Conservation (phyloP, 2,329 filamentous ascomycete genomes). For the Colletotrichum sp. region DNA sequence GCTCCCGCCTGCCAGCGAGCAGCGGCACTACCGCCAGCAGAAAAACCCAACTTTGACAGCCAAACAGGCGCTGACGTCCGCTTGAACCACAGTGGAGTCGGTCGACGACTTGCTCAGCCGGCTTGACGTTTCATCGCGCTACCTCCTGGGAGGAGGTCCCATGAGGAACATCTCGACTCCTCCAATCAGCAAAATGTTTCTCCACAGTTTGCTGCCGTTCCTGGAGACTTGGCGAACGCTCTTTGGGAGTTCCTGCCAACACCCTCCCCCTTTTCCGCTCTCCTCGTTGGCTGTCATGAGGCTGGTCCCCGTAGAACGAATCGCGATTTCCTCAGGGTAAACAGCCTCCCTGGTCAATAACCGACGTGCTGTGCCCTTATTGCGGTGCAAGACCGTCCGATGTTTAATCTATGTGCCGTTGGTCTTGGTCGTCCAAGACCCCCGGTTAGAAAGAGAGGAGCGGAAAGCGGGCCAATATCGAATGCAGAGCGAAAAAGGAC, state of each 20-base stretch:
- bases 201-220: not conserved
- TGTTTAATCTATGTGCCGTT: not conserved
- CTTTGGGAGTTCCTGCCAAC: not conserved
- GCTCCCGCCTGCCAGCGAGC: not conserved
- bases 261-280: not conserved
- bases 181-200: conserved; percentile 7
- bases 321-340: not conserved
- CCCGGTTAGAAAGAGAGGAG: not conserved
- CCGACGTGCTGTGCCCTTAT: not conserved
- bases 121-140: conserved; percentile 17
- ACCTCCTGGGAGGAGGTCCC: not conserved
- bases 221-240: not conserved
- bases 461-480: not conserved
- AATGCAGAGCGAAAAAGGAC: not conserved
- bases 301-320: not conserved
- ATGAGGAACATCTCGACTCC: not conserved
- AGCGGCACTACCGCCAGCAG: not conserved
- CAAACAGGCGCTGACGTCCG: not conserved
- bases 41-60: not conserved
- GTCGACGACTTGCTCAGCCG: not conserved
- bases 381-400: not conserved
- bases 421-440: not conserved
- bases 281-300: not conserved
- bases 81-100: not conserved
- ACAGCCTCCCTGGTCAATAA: not conserved